phyloP scores from a whole-genome alignment of 805 yeast genomes.

The Lachancea meyersii region DNA sequence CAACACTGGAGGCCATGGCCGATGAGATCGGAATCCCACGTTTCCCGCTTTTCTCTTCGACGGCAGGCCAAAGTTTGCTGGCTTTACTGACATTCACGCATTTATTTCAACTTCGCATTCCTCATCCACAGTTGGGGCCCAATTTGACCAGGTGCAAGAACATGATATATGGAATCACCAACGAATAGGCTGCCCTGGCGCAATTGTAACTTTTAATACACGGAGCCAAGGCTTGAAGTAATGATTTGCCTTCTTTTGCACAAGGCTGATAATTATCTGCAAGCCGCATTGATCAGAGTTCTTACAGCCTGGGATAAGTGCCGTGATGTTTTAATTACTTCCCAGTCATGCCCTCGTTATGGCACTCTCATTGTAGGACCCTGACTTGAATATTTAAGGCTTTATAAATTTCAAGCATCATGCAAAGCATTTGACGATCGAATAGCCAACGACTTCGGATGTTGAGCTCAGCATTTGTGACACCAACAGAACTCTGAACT shows the following conservation, averaged over 20 bases:
- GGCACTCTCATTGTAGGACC: no score
- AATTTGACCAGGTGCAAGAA: slow-evolving; percentile 42
- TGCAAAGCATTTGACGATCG: neutral
- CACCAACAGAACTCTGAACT: no score
- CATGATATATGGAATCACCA: slow-evolving; percentile 44
- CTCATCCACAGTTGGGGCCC: slow-evolving; percentile 31
- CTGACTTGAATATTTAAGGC: neutral
- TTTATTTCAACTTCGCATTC: slow-evolving; percentile 34
- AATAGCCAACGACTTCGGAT: no score
- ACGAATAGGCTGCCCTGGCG: slow-evolving; percentile 14
- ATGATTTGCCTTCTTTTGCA: no score
- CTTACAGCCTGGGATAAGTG: no score
- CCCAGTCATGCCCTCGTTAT: no score
- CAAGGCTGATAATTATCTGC: no score
- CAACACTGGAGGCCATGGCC: slow-evolving; percentile 50
- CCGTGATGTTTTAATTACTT: no score
- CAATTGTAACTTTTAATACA: neutral
- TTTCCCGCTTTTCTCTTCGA: slow-evolving; percentile 47
- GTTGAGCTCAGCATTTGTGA: no score
- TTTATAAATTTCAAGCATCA: neutral
- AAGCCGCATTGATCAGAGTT: no score
- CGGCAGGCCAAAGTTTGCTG: slow-evolving; percentile 58
- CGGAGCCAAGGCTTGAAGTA: neutral
- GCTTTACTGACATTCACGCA: slow-evolving; percentile 63
- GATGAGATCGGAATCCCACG: slow-evolving; percentile 67